Percentiles rank a stretch among this genome's conserved stretches.
phyloP scores from a whole-genome alignment of 2,329 filamentous ascomycete genomes.

The Clarireedia paspali region DNA sequence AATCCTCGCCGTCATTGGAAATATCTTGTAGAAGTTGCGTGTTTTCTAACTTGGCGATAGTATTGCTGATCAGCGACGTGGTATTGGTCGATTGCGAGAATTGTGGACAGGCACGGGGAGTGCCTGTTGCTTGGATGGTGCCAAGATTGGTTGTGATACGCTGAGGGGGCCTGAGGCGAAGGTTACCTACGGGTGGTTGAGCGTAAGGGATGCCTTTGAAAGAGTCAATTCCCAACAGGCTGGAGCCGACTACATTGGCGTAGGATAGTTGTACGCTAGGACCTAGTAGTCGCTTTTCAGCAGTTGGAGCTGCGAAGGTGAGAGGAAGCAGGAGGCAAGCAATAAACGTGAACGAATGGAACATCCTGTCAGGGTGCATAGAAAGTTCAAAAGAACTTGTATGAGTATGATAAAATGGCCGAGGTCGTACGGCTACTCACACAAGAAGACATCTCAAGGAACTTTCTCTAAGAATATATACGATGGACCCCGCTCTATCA shows the following conservation, averaged over 20 bases:
- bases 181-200: conserved; percentile 33
- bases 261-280: not conserved
- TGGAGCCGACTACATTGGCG: not conserved
- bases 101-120: conserved; percentile 30
- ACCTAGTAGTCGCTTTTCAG: not conserved
- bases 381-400: too few species aligned
- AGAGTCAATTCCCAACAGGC: not conserved
- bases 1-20: conserved; percentile 26
- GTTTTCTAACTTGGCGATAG: not conserved
- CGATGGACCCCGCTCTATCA: too few species aligned
- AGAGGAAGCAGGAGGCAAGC: not conserved
- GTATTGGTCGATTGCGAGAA: conserved; percentile 10
- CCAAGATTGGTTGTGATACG: conserved; percentile 16
- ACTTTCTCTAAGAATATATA: too few species aligned
- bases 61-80: not conserved
- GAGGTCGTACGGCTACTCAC: too few species aligned
- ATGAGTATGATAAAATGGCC: too few species aligned
- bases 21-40: not conserved
- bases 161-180: conserved; percentile 36
- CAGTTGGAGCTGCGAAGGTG: not conserved
- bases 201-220: conserved; percentile 32
- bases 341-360: too few species aligned
- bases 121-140: conserved; percentile 23
- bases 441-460: too few species aligned
- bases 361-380: too few species aligned